phyloP scores from a whole-genome alignment of 78 protist species.

The Fonticula alba region DNA sequence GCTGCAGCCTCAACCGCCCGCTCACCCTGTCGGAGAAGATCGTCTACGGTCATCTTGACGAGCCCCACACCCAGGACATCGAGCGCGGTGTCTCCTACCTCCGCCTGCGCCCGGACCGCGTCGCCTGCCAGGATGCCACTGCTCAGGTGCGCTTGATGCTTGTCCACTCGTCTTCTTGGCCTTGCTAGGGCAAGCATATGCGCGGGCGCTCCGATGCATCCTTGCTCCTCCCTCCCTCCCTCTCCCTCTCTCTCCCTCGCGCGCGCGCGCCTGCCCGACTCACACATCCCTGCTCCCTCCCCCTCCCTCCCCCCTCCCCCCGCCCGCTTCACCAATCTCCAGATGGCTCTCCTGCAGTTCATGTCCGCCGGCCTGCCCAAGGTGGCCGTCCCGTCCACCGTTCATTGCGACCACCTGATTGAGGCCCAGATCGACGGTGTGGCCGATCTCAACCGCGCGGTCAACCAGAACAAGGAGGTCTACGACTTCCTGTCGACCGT shows the following conservation, averaged over 20 bases:
- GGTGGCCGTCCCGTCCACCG: constrained; percentile 75
- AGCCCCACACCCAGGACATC: constrained; percentile 22
- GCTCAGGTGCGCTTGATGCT: constrained; percentile 16
- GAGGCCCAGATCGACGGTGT: constrained; percentile 55
- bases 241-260: background rate
- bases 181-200: background rate
- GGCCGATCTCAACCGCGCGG: constrained; percentile 42
- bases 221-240: constrained; percentile 2
- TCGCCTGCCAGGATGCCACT: constrained; percentile 65
- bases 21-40: constrained; percentile 78
- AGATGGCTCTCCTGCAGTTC: constrained; percentile 87
- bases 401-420: constrained; percentile 88
- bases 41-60: constrained; percentile 63
- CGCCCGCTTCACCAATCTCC: too few relatives aligned
- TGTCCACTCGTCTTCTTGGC: constrained; percentile 9
- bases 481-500: constrained; percentile 66
- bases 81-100: constrained; percentile 63
- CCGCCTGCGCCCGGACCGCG: constrained; percentile 71
- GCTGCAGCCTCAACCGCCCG: constrained; percentile 38
- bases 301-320: constrained; percentile 22
- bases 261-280: background rate
- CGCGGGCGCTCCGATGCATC: too few relatives aligned
- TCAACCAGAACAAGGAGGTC: constrained; percentile 60
- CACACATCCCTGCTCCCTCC: constrained; percentile 3
- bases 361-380: constrained; percentile 69